These are phyloP conservation scores for Pythium rishiriense DNA, from an alignment of 352 stramenopile species.

Conservation along the genomic window DNA sequence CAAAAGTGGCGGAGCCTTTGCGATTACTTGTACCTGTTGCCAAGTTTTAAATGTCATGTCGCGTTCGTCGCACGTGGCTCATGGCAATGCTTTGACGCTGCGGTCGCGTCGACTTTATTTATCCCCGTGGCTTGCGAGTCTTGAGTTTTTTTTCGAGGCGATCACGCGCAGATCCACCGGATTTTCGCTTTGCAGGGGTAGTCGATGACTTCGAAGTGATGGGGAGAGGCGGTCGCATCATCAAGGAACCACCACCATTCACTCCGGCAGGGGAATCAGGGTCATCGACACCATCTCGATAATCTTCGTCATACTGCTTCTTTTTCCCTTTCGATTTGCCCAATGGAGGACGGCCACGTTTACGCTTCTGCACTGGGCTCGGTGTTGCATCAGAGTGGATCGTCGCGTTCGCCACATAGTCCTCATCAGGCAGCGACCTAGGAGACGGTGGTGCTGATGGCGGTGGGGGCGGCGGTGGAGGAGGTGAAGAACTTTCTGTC, in stretches of 20 bases:
- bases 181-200: slow-evolving; percentile 53
- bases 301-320: slow-evolving; percentile 21
- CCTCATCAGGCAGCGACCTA: slow-evolving; percentile 2
- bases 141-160: slow-evolving; percentile 84
- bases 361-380: slow-evolving; percentile 8
- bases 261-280: slow-evolving; percentile 7
- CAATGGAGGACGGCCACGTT: slow-evolving; percentile 13
- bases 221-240: slow-evolving; percentile 51
- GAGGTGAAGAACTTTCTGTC: slow-evolving; percentile 3
- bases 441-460: slow-evolving; percentile 20
- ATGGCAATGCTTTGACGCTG: neutral
- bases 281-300: neutral
- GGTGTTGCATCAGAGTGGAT: neutral
- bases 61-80: too few relatives aligned
- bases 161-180: slow-evolving; percentile 53
- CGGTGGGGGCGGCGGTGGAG: slow-evolving; percentile 20
- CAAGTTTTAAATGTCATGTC: too few relatives aligned
- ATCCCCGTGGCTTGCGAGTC: slow-evolving; percentile 49
- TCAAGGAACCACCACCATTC: slow-evolving; percentile 17
- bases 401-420: neutral
- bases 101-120: neutral
- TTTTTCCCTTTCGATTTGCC: slow-evolving; percentile 22
- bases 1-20: too few relatives aligned
- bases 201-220: slow-evolving; percentile 31
- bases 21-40: slow-evolving; percentile 1